Percentiles rank a stretch among this genome's conserved stretches.
phyloP scores from a whole-genome alignment of 345 rosid species.

The Camelina hispida region DNA sequence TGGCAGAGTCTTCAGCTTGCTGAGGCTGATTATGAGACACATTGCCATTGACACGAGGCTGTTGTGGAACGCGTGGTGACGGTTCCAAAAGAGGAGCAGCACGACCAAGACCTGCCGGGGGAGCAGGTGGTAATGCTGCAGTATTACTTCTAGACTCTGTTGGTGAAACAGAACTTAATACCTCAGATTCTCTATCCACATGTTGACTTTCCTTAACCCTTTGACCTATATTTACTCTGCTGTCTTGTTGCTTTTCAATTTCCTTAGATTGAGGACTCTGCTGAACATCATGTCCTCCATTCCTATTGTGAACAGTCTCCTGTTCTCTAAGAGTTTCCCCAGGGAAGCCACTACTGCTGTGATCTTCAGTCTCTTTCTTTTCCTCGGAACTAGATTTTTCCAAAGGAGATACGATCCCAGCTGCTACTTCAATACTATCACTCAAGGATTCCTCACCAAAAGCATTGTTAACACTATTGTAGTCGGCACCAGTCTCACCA shows the following conservation, averaged over 20 bases:
- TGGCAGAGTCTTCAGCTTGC: constrained; percentile 69
- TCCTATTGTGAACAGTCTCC: constrained; percentile 12
- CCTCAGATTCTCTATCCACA: constrained; percentile 43
- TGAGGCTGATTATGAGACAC: constrained; percentile 60
- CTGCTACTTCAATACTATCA: constrained; percentile 9
- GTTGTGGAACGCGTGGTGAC: constrained; percentile 69
- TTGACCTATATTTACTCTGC: constrained; percentile 39
- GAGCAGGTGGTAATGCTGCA: constrained; percentile 52
- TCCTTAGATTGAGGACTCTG: constrained; percentile 22
- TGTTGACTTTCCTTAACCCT: constrained; percentile 39
- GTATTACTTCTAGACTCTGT: constrained; percentile 48
- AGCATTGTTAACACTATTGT: constrained; percentile 13
- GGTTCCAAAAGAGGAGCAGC: constrained; percentile 83
- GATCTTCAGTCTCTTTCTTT: constrained; percentile 40
- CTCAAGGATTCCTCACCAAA: constrained; percentile 17
- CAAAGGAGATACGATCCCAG: constrained; percentile 8
- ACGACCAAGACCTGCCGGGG: constrained; percentile 93
- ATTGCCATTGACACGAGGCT: constrained; percentile 75
- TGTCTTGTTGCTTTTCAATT: constrained; percentile 28
- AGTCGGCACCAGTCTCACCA: constrained; percentile 18
- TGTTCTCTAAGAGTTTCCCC: constrained; percentile 29
- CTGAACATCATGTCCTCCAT: constrained; percentile 33
- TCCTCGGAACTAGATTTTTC: constrained; percentile 43
- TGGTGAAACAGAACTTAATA: constrained; percentile 44
- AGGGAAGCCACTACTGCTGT: constrained; percentile 28